Evolutionary conservation across 2,329 filamentous ascomycete genomes (phyloP), one percentile per base, ranked within the genome.

Genomic region (Ophiostoma sp.): DNA sequence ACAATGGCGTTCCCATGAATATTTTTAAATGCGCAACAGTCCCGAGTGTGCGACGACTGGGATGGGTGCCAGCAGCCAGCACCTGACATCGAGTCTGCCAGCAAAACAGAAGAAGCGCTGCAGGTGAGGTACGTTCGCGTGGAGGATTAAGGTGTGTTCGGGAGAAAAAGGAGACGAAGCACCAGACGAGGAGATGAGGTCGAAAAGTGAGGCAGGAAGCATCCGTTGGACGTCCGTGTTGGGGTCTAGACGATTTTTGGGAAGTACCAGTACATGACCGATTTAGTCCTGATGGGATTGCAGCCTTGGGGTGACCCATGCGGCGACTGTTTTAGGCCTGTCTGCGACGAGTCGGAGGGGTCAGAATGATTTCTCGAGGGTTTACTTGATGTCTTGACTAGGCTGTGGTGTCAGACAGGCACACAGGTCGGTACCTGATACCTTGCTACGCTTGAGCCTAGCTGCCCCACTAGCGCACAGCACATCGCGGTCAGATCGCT

Each of bases 401-500:
- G 63, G 25, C 22, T 33, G 12, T 11, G 22, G 17, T 31, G 39
- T 19, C 39, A 48, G 15, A 15, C 12, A 9, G 11, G 17, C n/a
- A 9, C 48, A 3, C 39, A 12, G 17, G 42, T 22, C 39, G 6
- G 72, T 70, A 73, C 57, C 2, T 2, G 6, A 5, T 73, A 70
- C 68, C 9, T 48, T 7, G 9, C 25, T 15, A 19, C 19, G 69
- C 69, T 63, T 63, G 55, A 71, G 39, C 36, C 69, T 45, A 66
- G 33, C 39, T 50, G 31, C 63, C 63, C 50, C 50, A 33, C 63
- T 69, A 50, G 48, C 68, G 31, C 59, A 45, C 33, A 70, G 69
- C 57, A 31, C 71, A 50, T 36, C 22, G 66, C 72, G 66, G 71
- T 70, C 66, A 48, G 57, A 64, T 66, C 57, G 57, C 72, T 73